Conservation (phyloP, 192 early-diverging fungal species). For the Podila epicladia region DNA sequence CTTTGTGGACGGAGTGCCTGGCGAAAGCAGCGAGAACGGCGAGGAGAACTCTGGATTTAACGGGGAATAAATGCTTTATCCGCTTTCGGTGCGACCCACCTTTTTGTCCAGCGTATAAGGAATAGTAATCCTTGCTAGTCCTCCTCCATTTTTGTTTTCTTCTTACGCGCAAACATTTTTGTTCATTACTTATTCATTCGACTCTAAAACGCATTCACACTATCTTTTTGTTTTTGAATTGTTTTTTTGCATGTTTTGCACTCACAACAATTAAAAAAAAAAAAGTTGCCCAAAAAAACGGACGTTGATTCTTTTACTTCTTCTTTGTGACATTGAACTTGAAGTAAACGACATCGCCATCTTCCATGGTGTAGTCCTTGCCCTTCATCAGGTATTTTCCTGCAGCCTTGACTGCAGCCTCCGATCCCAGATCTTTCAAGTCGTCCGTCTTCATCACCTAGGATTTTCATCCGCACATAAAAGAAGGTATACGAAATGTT, state of each 20-base stretch:
- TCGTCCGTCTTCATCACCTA: constrained; percentile 66
- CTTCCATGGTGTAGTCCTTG: constrained; percentile 76
- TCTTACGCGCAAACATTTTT: too few relatives aligned
- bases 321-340: constrained; percentile 59
- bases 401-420: constrained; percentile 75
- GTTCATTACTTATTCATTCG: too few relatives aligned
- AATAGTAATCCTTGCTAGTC: too few relatives aligned
- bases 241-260: too few relatives aligned
- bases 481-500: background rate
- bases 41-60: background rate
- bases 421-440: constrained; percentile 65
- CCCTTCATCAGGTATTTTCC: constrained; percentile 81
- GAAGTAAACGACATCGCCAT: constrained; percentile 67
- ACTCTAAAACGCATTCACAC: too few relatives aligned
- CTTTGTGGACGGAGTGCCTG: background rate
- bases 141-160: too few relatives aligned
- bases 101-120: too few relatives aligned
- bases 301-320: constrained; percentile 23
- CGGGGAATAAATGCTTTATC: background rate
- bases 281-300: background rate
- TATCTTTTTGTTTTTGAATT: too few relatives aligned
- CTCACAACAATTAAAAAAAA: background rate
- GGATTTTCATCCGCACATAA: background rate
- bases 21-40: background rate
- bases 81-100: too few relatives aligned